A percentile compares a stretch with the other conserved stretches of the same genome.
phyloP scores from a whole-genome alignment of 106 monocot genomes.

The Dendrobium nobile region DNA sequence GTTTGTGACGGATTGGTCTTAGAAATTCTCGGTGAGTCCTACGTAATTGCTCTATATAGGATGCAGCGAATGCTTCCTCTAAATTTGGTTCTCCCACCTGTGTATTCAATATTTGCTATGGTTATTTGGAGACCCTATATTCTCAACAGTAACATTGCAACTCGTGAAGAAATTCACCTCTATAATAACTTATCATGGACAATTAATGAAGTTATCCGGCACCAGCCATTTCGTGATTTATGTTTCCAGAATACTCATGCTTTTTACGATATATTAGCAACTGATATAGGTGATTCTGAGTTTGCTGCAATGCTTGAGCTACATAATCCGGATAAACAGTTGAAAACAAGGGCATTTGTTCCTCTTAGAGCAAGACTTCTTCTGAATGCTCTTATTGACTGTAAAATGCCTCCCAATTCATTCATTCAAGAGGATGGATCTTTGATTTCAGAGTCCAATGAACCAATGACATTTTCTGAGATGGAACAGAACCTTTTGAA shows the following conservation, averaged over 20 bases:
- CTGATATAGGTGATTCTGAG: conserved; percentile 74
- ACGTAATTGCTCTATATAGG: conserved; percentile 60
- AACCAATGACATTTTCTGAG: conserved; percentile 34
- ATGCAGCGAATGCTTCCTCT: conserved; percentile 87
- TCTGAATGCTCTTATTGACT: conserved; percentile 77
- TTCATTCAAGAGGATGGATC: conserved; percentile 59
- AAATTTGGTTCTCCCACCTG: conserved; percentile 57
- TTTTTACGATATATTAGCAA: conserved; percentile 66
- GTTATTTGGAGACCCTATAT: conserved; percentile 88
- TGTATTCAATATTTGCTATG: conserved; percentile 88
- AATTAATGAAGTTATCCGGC: conserved; percentile 62
- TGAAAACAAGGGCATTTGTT: conserved; percentile 71
- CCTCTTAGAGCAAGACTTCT: conserved; percentile 85
- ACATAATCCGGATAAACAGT: conserved; percentile 65
- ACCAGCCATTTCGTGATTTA: conserved; percentile 83
- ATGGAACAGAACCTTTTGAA: conserved; percentile 64
- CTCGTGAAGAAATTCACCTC: conserved; percentile 69
- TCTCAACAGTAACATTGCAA: conserved; percentile 46
- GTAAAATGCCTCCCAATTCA: conserved; percentile 72
- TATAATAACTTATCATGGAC: conserved; percentile 61
- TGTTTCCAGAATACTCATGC: conserved; percentile 55
- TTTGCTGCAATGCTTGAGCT: conserved; percentile 86
- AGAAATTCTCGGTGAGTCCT: conserved; percentile 82
- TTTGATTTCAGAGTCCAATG: conserved; percentile 41
- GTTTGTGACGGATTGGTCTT: conserved; percentile 77